Conservation (phyloP, 257 asterid species). For the Paraleonurus japonicus region DNA sequence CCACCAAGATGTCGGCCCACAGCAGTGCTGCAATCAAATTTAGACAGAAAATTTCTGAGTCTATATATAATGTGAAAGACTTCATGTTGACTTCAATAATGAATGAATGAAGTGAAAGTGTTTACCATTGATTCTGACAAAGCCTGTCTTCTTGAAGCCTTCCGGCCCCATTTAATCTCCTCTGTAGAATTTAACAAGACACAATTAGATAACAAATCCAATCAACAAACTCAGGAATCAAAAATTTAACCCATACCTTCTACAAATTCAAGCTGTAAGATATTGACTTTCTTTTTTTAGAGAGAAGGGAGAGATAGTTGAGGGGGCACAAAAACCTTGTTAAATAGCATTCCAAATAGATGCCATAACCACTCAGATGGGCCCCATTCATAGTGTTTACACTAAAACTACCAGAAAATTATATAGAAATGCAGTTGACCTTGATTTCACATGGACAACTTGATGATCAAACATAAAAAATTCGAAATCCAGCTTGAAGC, state of each 20-base stretch:
- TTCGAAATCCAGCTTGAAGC: background rate
- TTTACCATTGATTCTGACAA: constrained; percentile 41
- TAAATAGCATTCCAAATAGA: background rate
- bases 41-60: background rate
- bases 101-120: too few species aligned
- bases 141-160: constrained; percentile 30
- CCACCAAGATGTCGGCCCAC: constrained; percentile 43
- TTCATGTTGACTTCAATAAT: background rate
- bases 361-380: background rate
- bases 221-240: background rate
- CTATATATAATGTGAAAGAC: background rate
- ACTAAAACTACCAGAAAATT: background rate
- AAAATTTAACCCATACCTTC: background rate
- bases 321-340: background rate
- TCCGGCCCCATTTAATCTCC: background rate
- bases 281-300: background rate
- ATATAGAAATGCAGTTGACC: background rate
- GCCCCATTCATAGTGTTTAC: background rate
- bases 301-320: background rate
- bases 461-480: constrained; percentile 17
- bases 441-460: background rate
- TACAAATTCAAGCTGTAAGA: background rate
- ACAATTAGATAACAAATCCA: too few species aligned
- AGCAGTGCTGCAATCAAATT: constrained; percentile 37
- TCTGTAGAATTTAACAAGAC: background rate